Conservation (phyloP, 495 filamentous ascomycete genomes). For the Echria macrotheca region DNA sequence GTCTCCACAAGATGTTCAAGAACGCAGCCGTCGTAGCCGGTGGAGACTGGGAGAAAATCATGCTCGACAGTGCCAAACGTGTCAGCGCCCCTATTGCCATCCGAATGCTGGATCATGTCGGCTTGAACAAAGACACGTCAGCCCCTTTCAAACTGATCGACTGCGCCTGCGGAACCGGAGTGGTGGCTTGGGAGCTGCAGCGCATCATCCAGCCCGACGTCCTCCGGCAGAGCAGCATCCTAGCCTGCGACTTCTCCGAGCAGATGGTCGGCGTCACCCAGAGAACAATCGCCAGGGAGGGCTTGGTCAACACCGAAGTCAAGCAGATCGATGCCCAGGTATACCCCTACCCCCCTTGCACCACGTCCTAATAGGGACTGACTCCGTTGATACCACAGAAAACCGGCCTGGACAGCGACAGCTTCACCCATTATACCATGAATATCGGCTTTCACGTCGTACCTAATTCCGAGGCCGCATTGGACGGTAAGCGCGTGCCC, state of each 20-base stretch:
- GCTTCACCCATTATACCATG: conserved; percentile 37
- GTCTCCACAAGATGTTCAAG: no score
- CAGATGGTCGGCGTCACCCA: conserved; percentile 25
- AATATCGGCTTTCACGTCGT: conserved; percentile 41
- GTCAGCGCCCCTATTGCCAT: conserved; percentile 31
- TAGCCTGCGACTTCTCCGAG: conserved; percentile 35
- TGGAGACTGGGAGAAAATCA: conserved; percentile 19
- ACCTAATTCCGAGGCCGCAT: conserved; percentile 33
- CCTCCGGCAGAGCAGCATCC: conserved; percentile 31
- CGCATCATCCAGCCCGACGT: conserved; percentile 21
- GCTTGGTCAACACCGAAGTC: conserved; percentile 31
- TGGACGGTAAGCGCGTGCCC: conserved; percentile 27
- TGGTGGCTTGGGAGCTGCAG: conserved; percentile 32
- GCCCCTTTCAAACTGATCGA: conserved; percentile 35
- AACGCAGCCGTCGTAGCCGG: no score
- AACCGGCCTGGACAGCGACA: conserved; percentile 20
- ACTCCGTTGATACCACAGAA: conserved; percentile 21
- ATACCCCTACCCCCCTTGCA: not conserved
- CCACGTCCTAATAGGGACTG: not conserved
- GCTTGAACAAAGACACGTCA: conserved; percentile 23
- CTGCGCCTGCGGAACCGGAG: conserved; percentile 37
- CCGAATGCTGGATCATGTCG: conserved; percentile 31
- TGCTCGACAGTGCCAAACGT: conserved; percentile 25
- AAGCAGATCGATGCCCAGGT: conserved; percentile 36
- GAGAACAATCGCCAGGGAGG: conserved; percentile 21